phyloP scores from a whole-genome alignment of 352 stramenopile genomes.

The Phytophthora pini region DNA sequence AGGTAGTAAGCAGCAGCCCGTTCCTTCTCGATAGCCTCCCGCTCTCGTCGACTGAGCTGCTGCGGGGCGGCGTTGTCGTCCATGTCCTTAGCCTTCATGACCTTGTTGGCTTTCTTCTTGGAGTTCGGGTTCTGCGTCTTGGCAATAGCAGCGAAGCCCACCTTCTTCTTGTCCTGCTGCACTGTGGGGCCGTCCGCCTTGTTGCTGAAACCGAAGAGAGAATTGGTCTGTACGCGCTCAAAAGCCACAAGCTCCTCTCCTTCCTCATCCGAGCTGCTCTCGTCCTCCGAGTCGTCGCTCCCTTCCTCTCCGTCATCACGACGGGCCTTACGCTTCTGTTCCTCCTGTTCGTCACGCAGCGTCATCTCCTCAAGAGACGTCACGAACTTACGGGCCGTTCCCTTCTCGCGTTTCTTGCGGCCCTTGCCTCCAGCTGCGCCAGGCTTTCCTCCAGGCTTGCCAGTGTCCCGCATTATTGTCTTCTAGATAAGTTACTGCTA shows the following conservation, averaged over 20 bases:
- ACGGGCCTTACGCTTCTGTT: constrained; percentile 81
- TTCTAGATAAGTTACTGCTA: constrained; percentile 6
- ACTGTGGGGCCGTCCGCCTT: constrained; percentile 61
- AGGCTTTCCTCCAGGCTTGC: constrained; percentile 51
- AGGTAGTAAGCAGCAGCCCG: constrained; percentile 71
- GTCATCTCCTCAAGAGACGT: constrained; percentile 87
- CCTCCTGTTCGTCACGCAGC: constrained; percentile 72
- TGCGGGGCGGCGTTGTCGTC: constrained; percentile 57
- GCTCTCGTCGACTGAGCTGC: constrained; percentile 84
- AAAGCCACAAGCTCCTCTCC: constrained; percentile 68
- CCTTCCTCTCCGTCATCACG: constrained; percentile 60
- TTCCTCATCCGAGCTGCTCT: constrained; percentile 62
- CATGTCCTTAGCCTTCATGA: constrained; percentile 91
- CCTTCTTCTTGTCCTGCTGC: constrained; percentile 77
- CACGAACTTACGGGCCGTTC: constrained; percentile 78
- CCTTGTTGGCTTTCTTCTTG: constrained; percentile 71
- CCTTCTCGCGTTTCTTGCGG: constrained; percentile 81
- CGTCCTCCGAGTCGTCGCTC: constrained; percentile 53
- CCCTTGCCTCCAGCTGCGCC: constrained; percentile 58
- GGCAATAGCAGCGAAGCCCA: constrained; percentile 67
- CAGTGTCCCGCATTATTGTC: constrained; percentile 55
- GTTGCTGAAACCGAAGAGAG: constrained; percentile 73
- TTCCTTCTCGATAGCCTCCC: constrained; percentile 90
- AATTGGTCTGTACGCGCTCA: constrained; percentile 79
- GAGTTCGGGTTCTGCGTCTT: constrained; percentile 89